phyloP scores from a whole-genome alignment of 495 filamentous ascomycete species.

The Cercophora newfieldiana region DNA sequence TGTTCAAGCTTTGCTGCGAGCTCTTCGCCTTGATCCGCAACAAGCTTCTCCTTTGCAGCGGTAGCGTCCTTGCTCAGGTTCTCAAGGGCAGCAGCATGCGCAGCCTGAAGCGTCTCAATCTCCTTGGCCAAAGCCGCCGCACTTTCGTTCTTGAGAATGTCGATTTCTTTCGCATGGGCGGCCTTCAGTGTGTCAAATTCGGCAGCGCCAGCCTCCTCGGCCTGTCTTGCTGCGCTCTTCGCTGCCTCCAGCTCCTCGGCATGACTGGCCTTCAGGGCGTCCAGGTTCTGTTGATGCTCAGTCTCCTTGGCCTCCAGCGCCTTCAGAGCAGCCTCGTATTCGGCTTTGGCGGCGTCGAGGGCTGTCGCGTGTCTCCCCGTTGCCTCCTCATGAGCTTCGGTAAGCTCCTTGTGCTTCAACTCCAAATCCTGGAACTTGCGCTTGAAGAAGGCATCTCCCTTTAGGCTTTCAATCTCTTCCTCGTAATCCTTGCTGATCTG shows the following conservation, averaged over 20 bases:
- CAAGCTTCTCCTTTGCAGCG: slow-evolving; percentile 36
- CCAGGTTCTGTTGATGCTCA: slow-evolving; percentile 44
- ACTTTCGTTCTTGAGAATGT: slow-evolving; percentile 43
- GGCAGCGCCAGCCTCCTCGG: slow-evolving; percentile 35
- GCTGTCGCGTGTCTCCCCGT: slow-evolving; percentile 38
- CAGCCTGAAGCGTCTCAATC: slow-evolving; percentile 42
- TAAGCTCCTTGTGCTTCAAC: slow-evolving; percentile 46
- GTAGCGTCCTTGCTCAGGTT: slow-evolving; percentile 21
- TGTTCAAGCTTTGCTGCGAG: slow-evolving; percentile 26
- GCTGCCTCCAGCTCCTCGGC: slow-evolving; percentile 47
- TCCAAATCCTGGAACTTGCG: slow-evolving; percentile 54
- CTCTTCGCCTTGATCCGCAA: slow-evolving; percentile 36
- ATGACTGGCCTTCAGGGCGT: slow-evolving; percentile 45
- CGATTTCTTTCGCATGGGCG: slow-evolving; percentile 48
- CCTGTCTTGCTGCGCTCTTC: slow-evolving; percentile 41
- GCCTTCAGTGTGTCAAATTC: slow-evolving; percentile 48
- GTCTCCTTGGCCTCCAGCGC: slow-evolving; percentile 43
- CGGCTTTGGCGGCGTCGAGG: slow-evolving; percentile 40
- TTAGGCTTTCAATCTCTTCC: slow-evolving; percentile 56
- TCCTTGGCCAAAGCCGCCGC: slow-evolving; percentile 39
- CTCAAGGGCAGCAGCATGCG: slow-evolving; percentile 31
- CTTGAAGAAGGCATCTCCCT: slow-evolving; percentile 56
- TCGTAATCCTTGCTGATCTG: slow-evolving; percentile 55
- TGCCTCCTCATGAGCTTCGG: slow-evolving; percentile 41
- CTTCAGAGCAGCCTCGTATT: slow-evolving; percentile 36